Evolutionary conservation across 2,329 filamentous ascomycete species (phyloP).

Genomic region (Emmonsiellopsis sp.): DNA sequence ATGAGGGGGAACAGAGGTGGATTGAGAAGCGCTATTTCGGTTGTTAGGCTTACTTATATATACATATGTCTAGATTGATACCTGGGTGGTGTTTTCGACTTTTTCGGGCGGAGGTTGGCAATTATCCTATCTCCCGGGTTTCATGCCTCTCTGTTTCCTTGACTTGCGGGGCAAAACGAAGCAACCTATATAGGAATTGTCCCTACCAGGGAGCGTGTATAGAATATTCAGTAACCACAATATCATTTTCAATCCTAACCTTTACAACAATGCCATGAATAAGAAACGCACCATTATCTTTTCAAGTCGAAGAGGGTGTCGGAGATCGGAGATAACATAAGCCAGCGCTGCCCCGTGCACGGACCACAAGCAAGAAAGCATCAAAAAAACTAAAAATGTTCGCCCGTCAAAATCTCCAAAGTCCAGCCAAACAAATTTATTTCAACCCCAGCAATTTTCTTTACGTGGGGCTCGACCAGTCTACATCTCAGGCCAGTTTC

Average conservation of each 20-base stretch:
- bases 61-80: too few relatives aligned
- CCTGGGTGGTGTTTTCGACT: too few relatives aligned
- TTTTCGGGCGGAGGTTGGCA: too few relatives aligned
- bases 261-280: too few relatives aligned
- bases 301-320: background rate
- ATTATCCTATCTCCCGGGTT: too few relatives aligned
- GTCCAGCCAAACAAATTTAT: background rate
- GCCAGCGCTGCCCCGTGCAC: background rate
- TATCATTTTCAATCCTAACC: too few relatives aligned
- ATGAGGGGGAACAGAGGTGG: slow-evolving; percentile 79
- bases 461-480: background rate
- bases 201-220: too few relatives aligned
- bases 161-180: too few relatives aligned
- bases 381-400: background rate
- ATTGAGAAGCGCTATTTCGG: slow-evolving; percentile 83
- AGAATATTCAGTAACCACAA: too few relatives aligned
- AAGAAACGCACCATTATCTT: too few relatives aligned
- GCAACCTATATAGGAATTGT: too few relatives aligned
- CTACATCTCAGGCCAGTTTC: background rate
- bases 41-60: slow-evolving; percentile 46
- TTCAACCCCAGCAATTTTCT: background rate
- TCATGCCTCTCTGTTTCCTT: too few relatives aligned
- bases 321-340: background rate
- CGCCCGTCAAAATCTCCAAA: background rate
- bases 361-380: slow-evolving; percentile 3